Evolutionary conservation across 2,329 filamentous ascomycete species (phyloP), one percentile per base, ranked within the genome.

Genomic region (Botrytis medusae): DNA sequence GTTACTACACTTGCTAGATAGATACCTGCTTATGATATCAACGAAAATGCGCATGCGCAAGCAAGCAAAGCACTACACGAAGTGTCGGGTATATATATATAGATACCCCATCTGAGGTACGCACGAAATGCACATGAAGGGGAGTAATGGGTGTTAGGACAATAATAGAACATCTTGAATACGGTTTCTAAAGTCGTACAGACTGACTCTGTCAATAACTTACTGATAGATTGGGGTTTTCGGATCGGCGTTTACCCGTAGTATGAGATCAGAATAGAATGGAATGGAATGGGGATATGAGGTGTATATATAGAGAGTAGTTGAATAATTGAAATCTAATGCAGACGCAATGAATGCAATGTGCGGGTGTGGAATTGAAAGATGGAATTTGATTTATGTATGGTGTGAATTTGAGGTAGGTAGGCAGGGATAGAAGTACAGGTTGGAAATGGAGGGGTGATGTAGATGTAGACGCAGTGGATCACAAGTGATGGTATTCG

Each of bases 111-210:
- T 40, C 62, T 57, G 51, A 42, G 34, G 37, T 48, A 29, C 46
- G 51, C 48, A 29, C 32, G 65, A n/a, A 40, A 40, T 22, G 25
- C 48, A 65, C 10, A 57, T 25, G 34, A 68, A 9, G 25, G 18
- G 48, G 65, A 44, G 46, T 16, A 54, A 40, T n/a, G 1, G 65
- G 65, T 48, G 65, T 69, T 32, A 42, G 61, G 61, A 44, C 16
- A 22, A 57, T 44, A 69, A 18, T 51, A 51, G 48, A 42, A 42
- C 7, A 32, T 69, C 37, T 69, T 69, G 65, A 69, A 69, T 69
- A 69, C 32, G 12, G 40, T 42, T 54, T 68, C 25, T 40, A 40
- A 25, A 40, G 18, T 20, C 34, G 37, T 34, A 42, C 34, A 7
- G 34, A 40, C 25, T 32, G 25, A n/a, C 5, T 54, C 48, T 51